These are phyloP conservation scores for Pseudozyma tsukubaensis DNA, from an alignment of 1,284 basidiomycete species.

Conservation along the genomic window DNA sequence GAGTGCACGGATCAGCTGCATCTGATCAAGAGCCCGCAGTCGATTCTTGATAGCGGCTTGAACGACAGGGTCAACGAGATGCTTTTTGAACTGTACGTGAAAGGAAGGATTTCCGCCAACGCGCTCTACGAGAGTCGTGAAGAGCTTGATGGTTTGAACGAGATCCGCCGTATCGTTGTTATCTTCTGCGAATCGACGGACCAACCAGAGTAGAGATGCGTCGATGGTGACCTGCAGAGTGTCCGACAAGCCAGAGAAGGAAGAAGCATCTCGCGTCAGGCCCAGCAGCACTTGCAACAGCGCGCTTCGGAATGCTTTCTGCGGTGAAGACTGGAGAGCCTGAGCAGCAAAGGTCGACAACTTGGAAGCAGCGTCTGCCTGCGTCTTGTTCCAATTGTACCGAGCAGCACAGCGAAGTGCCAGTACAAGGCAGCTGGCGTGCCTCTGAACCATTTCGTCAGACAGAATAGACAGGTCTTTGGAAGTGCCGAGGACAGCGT, in stretches of 20 bases:
- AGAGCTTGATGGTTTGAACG: slow-evolving; percentile 24
- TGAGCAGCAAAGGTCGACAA: slow-evolving; percentile 13
- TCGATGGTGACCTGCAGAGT: slow-evolving; percentile 38
- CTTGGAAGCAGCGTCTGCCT: background rate
- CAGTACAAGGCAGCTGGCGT: slow-evolving; percentile 11
- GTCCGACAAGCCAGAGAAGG: slow-evolving; percentile 13
- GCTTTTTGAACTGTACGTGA: slow-evolving; percentile 71
- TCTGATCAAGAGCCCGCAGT: slow-evolving; percentile 71
- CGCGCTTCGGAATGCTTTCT: slow-evolving; percentile 18
- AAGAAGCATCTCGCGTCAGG: slow-evolving; percentile 9
- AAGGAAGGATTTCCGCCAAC: background rate
- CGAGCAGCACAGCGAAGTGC: slow-evolving; percentile 20
- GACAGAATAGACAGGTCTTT: background rate
- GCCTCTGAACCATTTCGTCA: slow-evolving; percentile 5
- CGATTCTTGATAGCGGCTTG: slow-evolving; percentile 76
- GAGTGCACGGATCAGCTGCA: slow-evolving; percentile 73
- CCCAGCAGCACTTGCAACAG: slow-evolving; percentile 21
- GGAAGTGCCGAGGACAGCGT: slow-evolving; percentile 6
- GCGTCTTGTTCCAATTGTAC: slow-evolving; percentile 20
- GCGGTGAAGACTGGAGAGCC: slow-evolving; percentile 13
- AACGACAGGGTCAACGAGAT: slow-evolving; percentile 80
- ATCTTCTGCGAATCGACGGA: slow-evolving; percentile 69
- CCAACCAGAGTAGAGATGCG: slow-evolving; percentile 62
- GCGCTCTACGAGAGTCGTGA: slow-evolving; percentile 30
- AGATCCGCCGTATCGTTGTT: slow-evolving; percentile 50